These are phyloP conservation scores for Morella rubra DNA, from an alignment of 306 rosid species.

Conservation along the genomic window DNA sequence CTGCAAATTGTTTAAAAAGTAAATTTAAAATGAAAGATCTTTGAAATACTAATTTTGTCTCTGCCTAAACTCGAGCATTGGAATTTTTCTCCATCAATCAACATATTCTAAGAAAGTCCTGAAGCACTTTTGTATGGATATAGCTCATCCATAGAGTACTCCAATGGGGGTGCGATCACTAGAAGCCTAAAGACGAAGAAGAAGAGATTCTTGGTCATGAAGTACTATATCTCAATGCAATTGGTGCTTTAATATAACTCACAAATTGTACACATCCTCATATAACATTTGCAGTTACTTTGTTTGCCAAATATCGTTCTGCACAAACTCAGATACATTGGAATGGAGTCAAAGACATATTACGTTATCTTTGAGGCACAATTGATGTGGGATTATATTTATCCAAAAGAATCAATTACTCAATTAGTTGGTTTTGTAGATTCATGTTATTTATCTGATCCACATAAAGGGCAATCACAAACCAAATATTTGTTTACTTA, in stretches of 20 bases:
- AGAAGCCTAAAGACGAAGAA: background rate
- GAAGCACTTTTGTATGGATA: background rate
- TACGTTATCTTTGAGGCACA: background rate
- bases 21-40: too few relatives aligned
- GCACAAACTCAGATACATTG: background rate
- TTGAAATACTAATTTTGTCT: too few relatives aligned
- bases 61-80: too few relatives aligned
- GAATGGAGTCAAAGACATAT: background rate
- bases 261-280: background rate
- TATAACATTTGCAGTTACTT: background rate
- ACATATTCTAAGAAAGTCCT: background rate
- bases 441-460: background rate
- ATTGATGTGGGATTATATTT: background rate
- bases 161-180: background rate
- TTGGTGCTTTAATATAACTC: background rate
- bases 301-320: constrained; percentile 3
- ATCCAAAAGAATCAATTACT: background rate
- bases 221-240: background rate
- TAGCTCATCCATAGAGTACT: background rate
- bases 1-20: too few relatives aligned
- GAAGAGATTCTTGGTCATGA: background rate
- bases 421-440: background rate
- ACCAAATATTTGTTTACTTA: background rate
- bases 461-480: background rate
- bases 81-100: too few relatives aligned